A percentile compares a stretch with the other conserved stretches of the same genome.
These are phyloP conservation scores for Stramenopiles sp. DNA, from an alignment of 352 stramenopile genomes.

Conservation along the genomic window DNA sequence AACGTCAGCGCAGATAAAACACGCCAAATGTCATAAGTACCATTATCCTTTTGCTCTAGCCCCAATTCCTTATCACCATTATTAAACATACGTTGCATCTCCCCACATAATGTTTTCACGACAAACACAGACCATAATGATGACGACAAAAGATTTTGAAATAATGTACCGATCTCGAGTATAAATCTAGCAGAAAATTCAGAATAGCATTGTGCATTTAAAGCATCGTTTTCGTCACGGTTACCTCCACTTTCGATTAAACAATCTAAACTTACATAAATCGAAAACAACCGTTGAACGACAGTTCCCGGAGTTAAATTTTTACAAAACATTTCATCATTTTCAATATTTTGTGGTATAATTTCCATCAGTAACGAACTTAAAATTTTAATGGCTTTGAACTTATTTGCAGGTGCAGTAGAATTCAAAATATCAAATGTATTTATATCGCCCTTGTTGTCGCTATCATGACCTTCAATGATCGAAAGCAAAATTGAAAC, in stretches of 20 bases:
- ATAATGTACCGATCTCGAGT: background rate
- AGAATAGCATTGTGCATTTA: background rate
- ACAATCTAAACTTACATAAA: constrained; percentile 6
- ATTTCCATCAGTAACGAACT: background rate
- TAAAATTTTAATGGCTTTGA: background rate
- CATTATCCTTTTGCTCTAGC: background rate
- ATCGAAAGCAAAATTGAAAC: background rate
- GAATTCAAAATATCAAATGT: constrained; percentile 1
- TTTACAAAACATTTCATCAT: background rate
- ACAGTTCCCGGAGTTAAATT: background rate
- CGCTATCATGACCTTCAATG: background rate
- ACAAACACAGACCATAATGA: background rate
- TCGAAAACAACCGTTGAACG: background rate
- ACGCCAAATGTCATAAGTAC: background rate
- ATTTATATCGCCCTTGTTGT: background rate
- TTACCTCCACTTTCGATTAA: background rate
- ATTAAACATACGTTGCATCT: background rate
- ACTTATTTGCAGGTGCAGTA: background rate
- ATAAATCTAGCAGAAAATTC: background rate
- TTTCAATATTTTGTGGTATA: constrained; percentile 1
- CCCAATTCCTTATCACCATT: too few relatives aligned
- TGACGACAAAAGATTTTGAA: background rate
- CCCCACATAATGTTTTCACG: background rate
- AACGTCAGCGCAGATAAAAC: background rate
- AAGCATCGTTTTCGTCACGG: too few relatives aligned